Base-by-base conservation (phyloP, 208 protist genomes). In the Trypanosoma congolense region DNA sequence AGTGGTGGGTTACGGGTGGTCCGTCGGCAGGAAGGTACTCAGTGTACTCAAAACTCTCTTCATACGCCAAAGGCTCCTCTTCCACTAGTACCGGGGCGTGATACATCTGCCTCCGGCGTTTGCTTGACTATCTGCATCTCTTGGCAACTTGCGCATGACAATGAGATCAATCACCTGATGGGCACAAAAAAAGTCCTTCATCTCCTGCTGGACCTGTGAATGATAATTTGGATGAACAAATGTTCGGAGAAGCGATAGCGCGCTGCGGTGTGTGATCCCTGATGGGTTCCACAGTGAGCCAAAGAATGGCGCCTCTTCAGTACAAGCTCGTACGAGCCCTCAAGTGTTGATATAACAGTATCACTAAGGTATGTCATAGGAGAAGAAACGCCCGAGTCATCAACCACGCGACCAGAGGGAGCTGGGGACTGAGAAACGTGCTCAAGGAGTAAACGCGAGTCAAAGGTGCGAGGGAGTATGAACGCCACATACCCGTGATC, bases 31-130 rank as follows among this genome's bases (percentile, higher is more conserved):
- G 86, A 45, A 77, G 73, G 65, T 88, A 90, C 61, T 93, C 80
- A 28, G 71, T 76, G 69, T 87, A 76, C 64, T 93, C 86, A 53
- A 90, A 86, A 26, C 73, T 88, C 30, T 93, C 81, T 16, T 78
- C 65, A 75, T 80, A 93, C 28, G 40, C 24, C 21, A 92, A 51
- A 1, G 48, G 52, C 38, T 58, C 26, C 41, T n/a, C n/a, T n/a
- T n/a, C n/a, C n/a, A n/a, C n/a, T n/a, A n/a, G n/a, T n/a, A n/a
- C n/a, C n/a, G n/a, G n/a, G n/a, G n/a, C n/a, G n/a, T n/a, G n/a
- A n/a, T n/a, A n/a, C n/a, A n/a, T n/a, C n/a, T n/a, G n/a, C n/a
- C n/a, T n/a, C n/a, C n/a, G n/a, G n/a, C n/a, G n/a, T n/a, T n/a
- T n/a, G n/a, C 3, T 3, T 24, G 25, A 44, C 21, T 48, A 26